Evolutionary conservation across 768 basidiomycete genomes (phyloP), one percentile per base, ranked within the genome.

Genomic region (Amanita muscaria): DNA sequence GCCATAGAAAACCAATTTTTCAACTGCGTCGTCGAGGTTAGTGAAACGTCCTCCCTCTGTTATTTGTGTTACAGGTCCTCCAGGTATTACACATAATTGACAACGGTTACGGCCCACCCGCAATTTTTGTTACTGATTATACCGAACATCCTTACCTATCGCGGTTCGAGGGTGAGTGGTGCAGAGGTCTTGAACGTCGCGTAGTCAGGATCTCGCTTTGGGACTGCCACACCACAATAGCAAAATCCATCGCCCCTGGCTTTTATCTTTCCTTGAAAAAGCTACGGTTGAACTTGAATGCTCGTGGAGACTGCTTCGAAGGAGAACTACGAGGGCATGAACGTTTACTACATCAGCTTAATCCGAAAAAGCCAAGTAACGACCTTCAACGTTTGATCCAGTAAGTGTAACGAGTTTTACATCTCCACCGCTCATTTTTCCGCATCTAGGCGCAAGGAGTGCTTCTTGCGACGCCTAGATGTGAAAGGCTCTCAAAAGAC

Each of bases 121-220:
- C 62, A 39, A 57, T 83, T 30, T 79, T 73, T 49, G 73, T 80
- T 24, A 83, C 81, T 6, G 83, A 86, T 56, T 85, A 83, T 53
- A 80, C 80, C 1, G 55, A 61, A 3, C 70, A 79, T 42, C 51
- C 66, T 3, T 59, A 70, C 40, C 60, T 82, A n/a, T 46, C 56
- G 3, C 46, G 53, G 15, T 50, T 58, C 9, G 50, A 61, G 8
- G 59, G 62, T 39, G 53, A 60, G 18, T 74, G 73, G 69, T 61
- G 68, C 2, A 44, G 42, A n/a, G 63, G 65, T n/a, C 65, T 79
- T n/a, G 62, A 70, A 29, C 70, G 72, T 14, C 65, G 64, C 18
- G 64, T 81, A 19, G 54, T 80, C 44, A 76, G 72, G 49, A 67
- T 85, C 34, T 57, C 60, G 9, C 58, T 84, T 18, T 63, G 63